Evolutionary conservation across 768 basidiomycete genomes (phyloP).

Genomic region (Roridomyces roridus): DNA sequence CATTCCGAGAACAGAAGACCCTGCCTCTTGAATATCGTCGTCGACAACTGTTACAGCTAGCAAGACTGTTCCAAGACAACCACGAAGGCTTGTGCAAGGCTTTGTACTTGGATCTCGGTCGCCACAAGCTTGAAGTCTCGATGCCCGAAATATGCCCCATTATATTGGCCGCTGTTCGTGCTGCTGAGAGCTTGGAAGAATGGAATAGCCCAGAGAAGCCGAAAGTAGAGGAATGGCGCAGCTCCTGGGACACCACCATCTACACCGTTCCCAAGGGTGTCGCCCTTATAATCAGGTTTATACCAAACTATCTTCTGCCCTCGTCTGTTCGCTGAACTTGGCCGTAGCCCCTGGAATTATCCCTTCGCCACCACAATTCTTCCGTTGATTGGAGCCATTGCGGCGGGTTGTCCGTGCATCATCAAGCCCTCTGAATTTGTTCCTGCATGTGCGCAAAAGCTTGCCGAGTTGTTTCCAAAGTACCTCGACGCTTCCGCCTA

Average conservation of each 20-base stretch:
- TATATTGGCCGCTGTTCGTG: constrained; percentile 1
- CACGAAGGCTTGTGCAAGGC: neutral
- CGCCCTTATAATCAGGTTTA: constrained; percentile 6
- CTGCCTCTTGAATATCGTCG: neutral
- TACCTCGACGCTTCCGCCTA: constrained; percentile 56
- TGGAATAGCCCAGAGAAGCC: constrained; percentile 16
- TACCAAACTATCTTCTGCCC: neutral
- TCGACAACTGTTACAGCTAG: constrained; percentile 9
- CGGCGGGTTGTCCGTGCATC: constrained; percentile 73
- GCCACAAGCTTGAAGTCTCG: neutral
- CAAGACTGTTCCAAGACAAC: constrained; percentile 11
- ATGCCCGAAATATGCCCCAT: constrained; percentile 6
- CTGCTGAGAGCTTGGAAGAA: constrained; percentile 10
- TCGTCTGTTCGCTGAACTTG: neutral
- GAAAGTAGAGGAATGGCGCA: constrained; percentile 2
- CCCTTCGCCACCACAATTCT: constrained; percentile 61
- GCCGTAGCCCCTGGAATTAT: constrained; percentile 69
- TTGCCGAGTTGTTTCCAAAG: constrained; percentile 61
- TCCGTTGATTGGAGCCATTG: constrained; percentile 73
- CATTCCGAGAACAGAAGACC: constrained; percentile 3
- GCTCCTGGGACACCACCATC: constrained; percentile 7
- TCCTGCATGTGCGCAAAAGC: constrained; percentile 52
- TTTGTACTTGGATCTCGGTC: neutral
- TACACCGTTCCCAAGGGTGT: constrained; percentile 7
- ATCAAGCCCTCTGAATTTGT: constrained; percentile 72